Evolutionary conservation across 805 yeast genomes (phyloP).

Genomic region (Blastobotrys chiropterorum): DNA sequence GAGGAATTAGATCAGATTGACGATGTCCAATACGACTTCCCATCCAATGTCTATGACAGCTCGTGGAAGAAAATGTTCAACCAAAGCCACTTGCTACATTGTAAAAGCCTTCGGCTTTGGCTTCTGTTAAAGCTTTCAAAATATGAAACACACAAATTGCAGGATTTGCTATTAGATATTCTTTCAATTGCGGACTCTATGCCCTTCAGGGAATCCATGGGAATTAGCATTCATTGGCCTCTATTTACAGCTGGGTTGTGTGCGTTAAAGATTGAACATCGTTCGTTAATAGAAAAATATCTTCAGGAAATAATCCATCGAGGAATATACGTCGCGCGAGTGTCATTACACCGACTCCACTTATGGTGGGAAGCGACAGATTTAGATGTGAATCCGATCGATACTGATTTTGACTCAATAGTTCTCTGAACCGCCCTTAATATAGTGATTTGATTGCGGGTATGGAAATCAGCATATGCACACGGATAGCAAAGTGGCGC

Average conservation of each 20-base stretch:
- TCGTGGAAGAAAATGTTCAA: slow-evolving; percentile 9
- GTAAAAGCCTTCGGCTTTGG: slow-evolving; percentile 11
- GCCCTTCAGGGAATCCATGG: slow-evolving; percentile 14
- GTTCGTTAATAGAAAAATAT: slow-evolving; percentile 9
- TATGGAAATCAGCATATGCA: too few relatives aligned
- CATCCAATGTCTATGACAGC: not conserved
- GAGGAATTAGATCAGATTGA: slow-evolving; percentile 5
- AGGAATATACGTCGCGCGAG: slow-evolving; percentile 14
- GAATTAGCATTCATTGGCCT: slow-evolving; percentile 17
- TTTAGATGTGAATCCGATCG: not conserved
- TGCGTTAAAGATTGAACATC: slow-evolving; percentile 8
- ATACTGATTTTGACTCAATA: not conserved
- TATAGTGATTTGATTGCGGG: too few relatives aligned
- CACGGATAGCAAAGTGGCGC: too few relatives aligned
- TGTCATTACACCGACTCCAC: slow-evolving; percentile 15
- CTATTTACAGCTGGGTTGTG: slow-evolving; percentile 14
- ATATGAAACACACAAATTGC: slow-evolving; percentile 3
- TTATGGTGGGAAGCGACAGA: slow-evolving; percentile 11
- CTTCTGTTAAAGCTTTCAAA: slow-evolving; percentile 5
- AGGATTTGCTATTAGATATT: not conserved
- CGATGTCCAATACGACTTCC: slow-evolving; percentile 1
- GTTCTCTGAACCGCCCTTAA: not conserved
- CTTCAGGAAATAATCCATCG: slow-evolving; percentile 9
- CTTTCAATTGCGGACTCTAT: slow-evolving; percentile 3
- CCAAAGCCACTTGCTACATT: slow-evolving; percentile 10